Conservation (phyloP, 169 alveolate genomes). For the Eimeria brunetti region DNA sequence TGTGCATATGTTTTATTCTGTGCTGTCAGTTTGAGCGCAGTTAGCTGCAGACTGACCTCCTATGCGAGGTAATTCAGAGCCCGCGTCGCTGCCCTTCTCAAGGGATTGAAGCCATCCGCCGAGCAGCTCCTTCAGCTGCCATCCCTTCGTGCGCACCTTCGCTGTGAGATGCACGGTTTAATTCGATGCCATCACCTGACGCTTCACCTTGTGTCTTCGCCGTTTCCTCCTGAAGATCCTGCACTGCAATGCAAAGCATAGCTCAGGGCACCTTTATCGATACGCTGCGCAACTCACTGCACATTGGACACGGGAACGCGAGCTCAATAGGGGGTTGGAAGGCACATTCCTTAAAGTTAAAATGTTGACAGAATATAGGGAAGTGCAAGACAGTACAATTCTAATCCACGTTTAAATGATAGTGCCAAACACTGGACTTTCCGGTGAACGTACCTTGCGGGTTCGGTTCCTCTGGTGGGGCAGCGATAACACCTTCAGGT, state of each 20-base stretch:
- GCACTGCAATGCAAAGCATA: background rate
- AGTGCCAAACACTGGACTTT: background rate
- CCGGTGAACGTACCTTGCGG: background rate
- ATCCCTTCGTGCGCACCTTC: background rate
- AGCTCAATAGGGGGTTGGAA: background rate
- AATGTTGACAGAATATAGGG: too few species aligned
- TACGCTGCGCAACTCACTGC: background rate
- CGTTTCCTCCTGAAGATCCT: background rate
- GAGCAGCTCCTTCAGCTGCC: background rate
- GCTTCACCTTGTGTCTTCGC: background rate
- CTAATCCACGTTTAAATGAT: too few species aligned
- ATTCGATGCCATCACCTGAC: background rate
- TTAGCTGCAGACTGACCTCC: background rate
- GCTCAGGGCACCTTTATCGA: background rate
- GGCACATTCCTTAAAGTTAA: background rate
- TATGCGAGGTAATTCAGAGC: background rate
- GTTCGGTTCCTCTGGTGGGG: background rate
- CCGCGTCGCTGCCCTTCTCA: background rate
- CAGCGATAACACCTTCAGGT: background rate
- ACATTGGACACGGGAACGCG: background rate
- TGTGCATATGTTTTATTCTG: background rate
- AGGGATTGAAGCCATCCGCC: constrained; percentile 4
- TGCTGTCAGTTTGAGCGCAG: background rate
- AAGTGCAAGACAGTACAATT: too few species aligned
- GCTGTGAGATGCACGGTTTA: background rate